Evolutionary conservation across 306 rosid genomes (phyloP).

Genomic region (Cercis canadensis): DNA sequence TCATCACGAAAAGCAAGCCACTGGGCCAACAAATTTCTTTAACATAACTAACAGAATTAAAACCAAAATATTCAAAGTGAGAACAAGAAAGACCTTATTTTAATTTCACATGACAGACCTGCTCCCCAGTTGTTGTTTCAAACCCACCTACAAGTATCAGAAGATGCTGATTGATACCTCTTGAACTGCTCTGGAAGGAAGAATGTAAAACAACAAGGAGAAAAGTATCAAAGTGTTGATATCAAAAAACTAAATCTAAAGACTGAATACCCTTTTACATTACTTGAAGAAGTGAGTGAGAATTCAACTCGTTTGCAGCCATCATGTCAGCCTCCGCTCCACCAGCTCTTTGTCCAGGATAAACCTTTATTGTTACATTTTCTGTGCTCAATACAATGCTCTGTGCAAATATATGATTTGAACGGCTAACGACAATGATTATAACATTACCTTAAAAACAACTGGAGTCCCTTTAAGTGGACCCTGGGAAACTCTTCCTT

Average conservation of each 20-base stretch:
- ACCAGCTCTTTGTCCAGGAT: slow-evolving; percentile 85
- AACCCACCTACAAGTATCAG: slow-evolving; percentile 82
- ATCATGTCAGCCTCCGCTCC: slow-evolving; percentile 93
- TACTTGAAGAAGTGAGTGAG: slow-evolving; percentile 86
- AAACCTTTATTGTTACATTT: slow-evolving; percentile 63
- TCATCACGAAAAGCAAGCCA: slow-evolving; percentile 97
- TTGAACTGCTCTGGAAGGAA: slow-evolving; percentile 62
- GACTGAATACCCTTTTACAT: slow-evolving; percentile 34
- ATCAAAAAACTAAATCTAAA: slow-evolving; percentile 17
- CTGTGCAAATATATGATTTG: slow-evolving; percentile 12
- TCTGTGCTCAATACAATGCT: slow-evolving; percentile 19
- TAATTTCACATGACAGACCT: slow-evolving; percentile 57
- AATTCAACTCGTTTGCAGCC: slow-evolving; percentile 95
- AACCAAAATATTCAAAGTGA: slow-evolving; percentile 2
- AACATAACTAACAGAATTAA: slow-evolving; percentile 22
- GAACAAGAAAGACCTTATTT: slow-evolving; percentile 26
- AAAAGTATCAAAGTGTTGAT: slow-evolving; percentile 7
- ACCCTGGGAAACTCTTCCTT: slow-evolving; percentile 91
- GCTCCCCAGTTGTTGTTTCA: slow-evolving; percentile 93
- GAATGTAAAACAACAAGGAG: slow-evolving; percentile 5
- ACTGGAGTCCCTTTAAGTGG: slow-evolving; percentile 69
- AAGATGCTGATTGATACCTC: slow-evolving; percentile 67
- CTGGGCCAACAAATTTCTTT: slow-evolving; percentile 50
- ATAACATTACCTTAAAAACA: slow-evolving; percentile 68
- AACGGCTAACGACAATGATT: neutral